Evolutionary conservation across 2,329 filamentous ascomycete genomes (phyloP).

Genomic region (Dryadomyces quercus-mongolicae): DNA sequence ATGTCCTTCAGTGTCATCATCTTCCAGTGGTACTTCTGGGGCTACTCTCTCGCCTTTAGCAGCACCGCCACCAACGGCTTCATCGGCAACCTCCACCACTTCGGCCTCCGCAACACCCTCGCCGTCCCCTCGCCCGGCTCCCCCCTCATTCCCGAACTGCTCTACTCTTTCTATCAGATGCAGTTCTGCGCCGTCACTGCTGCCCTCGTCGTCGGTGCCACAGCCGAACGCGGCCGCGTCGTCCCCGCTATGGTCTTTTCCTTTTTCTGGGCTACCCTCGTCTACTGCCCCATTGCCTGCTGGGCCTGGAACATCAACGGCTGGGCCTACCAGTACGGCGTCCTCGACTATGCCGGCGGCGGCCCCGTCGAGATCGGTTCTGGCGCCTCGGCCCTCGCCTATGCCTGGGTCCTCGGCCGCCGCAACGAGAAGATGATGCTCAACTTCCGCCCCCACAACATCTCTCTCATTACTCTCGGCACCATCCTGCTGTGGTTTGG

Average conservation of each 20-base stretch:
- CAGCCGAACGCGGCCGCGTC: slow-evolving; percentile 86
- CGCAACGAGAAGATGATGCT: slow-evolving; percentile 99
- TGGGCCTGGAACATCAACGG: slow-evolving; percentile 96
- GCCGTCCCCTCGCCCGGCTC: slow-evolving; percentile 79
- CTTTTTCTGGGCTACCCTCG: slow-evolving; percentile 92
- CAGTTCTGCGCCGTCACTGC: slow-evolving; percentile 94
- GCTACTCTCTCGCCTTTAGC: slow-evolving; percentile 90
- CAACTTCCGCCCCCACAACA: slow-evolving; percentile 98
- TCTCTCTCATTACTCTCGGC: slow-evolving; percentile 90
- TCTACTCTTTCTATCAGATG: slow-evolving; percentile 97
- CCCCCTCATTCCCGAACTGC: slow-evolving; percentile 73
- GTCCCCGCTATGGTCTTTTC: slow-evolving; percentile 90
- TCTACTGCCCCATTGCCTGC: slow-evolving; percentile 93
- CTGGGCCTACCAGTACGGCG: slow-evolving; percentile 83
- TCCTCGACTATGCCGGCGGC: slow-evolving; percentile 91
- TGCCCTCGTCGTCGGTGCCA: slow-evolving; percentile 81
- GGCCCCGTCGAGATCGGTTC: slow-evolving; percentile 96
- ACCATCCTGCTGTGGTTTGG: slow-evolving; percentile 97
- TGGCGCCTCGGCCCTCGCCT: slow-evolving; percentile 84
- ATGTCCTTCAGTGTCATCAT: slow-evolving; percentile 81
- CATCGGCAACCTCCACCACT: slow-evolving; percentile 83
- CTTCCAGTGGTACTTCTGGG: slow-evolving; percentile 99
- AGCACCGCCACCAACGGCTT: slow-evolving; percentile 70
- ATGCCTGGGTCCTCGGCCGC: slow-evolving; percentile 89
- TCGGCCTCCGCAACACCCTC: slow-evolving; percentile 76